These are phyloP conservation scores for Sonneratia caseolaris DNA, from an alignment of 345 rosid genomes.

Conservation along the genomic window DNA sequence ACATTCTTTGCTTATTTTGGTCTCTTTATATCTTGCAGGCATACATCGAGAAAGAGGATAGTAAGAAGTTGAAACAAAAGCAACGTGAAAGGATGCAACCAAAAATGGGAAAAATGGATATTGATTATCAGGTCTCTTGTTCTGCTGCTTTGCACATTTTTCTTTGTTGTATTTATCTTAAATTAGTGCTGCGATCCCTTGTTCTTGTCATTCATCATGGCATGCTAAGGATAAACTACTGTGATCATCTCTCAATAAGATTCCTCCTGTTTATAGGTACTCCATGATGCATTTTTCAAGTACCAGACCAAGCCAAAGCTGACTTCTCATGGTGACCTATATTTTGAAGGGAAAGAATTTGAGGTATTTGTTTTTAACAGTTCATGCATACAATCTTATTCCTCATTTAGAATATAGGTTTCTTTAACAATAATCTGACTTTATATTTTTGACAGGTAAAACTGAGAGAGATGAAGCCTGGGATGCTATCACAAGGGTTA, in stretches of 20 bases:
- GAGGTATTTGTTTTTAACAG: conserved; percentile 39
- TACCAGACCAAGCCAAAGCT: conserved; percentile 98
- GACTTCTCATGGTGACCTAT: conserved; percentile 81
- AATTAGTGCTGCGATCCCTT: not conserved
- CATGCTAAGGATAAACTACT: not conserved
- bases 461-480: conserved; percentile 97
- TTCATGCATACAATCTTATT: not conserved
- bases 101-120: conserved; percentile 99
- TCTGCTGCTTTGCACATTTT: not conserved
- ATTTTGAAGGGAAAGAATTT: conserved; percentile 97
- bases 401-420: not conserved
- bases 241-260: not conserved
- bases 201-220: not conserved
- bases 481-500: conserved; percentile 65
- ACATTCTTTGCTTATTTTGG: not conserved
- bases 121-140: conserved; percentile 80
- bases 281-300: conserved; percentile 98
- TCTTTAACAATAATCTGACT: not conserved
- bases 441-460: conserved; percentile 45
- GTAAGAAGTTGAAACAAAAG: conserved; percentile 96
- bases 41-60: conserved; percentile 96
- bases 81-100: conserved; percentile 99
- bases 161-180: not conserved
- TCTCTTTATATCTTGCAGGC: conserved; percentile 38
- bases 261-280: conserved; percentile 49